Evolutionary conservation across 257 asterid genomes (phyloP), one percentile per base, ranked within the genome.

Genomic region (Solanum arcanum): DNA sequence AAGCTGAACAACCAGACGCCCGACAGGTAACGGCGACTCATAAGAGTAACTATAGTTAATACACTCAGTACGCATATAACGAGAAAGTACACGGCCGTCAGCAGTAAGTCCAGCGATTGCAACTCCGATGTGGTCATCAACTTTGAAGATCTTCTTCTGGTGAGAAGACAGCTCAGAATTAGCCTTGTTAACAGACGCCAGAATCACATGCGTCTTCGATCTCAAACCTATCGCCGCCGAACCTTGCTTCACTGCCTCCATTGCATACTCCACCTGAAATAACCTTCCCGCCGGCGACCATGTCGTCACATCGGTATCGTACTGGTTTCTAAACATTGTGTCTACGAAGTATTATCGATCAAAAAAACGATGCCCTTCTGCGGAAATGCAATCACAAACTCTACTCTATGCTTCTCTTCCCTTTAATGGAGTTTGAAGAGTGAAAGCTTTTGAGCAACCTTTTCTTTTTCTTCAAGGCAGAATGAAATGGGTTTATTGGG

Each of bases 171-270:
- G 94, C 94, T 97, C 99, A 23, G 98, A 93, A 87, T 90, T 96
- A 6, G 98, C 95, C 95, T 97, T 97, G 90, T 97, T 97, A 29
- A 96, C 98, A 35, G 94, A 90, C 12, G 98, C 98, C 86, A 97
- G 90, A 66, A 97, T 95, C 90, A 95, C 99, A 86, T 96, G 97
- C 6, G 98, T 92, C 94, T 95, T 97, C 87, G 99, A 95, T 95
- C 99, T 89, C 92, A 97, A 89, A 59, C 99, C 99, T 66, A 97
- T 95, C 86, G 99, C 99, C 83, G 99, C 99, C 59, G 99, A 95
- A 72, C 99, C 99, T 90, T 96, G 99, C 92, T 97, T 96, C 90
- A 95, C 99, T 52, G 99, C 99, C 90, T 97, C 99, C 99, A 97
- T 97, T 13, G 99, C 98, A 89, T 96, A 97, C 85, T 97, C 99